Evolutionary conservation across 371 early-diverging fungal species (phyloP), one percentile per base, ranked within the genome.

Genomic region (Catenaria anguillulae): DNA sequence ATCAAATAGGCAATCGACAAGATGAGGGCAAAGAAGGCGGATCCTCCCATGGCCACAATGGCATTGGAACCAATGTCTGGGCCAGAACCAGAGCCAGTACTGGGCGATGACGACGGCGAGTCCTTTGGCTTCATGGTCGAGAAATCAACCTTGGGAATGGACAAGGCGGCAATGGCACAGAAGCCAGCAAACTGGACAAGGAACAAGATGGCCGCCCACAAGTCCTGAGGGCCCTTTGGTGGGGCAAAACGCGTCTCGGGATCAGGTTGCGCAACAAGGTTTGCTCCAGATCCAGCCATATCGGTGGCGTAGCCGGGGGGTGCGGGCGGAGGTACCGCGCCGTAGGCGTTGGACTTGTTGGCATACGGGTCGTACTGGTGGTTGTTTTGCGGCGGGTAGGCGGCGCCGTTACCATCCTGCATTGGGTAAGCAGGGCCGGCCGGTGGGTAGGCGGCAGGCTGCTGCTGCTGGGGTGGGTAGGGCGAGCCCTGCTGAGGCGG

Each of bases 171-270:
- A 21, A 73, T 61, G 21, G 67, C 71, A 13, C 71, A 63, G 54
- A 78, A 77, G 0, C 64, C 82, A 33, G 67, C 72, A 29, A 79
- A 56, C 29, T 71, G 72, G 48, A 74, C 34, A 0, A 73, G 36
- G 66, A 74, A 82, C 10, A 80, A 56, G 31, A 76, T 42, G 6
- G 75, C 59, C 0, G 82, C 82, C 80, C 82, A 82, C 33, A 79
- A 45, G 67, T 82, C 82, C 66, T 50, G 52, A 8, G 52, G 29
- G 29, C 52, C 52, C 26, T 29, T 29, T 0, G 52, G 52, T 31
- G 52, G 52, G 15, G 26, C 29, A 6, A 50, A 50, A 0, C 52
- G 52, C 15, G 1, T 29, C 21, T 10, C 26, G 0, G 10, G 2
- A 4, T 24, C 29, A 15, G 52, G 52, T 13, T 26, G 29, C 29